Conservation (phyloP, 257 asterid species). For the Marsdenia floribunda region DNA sequence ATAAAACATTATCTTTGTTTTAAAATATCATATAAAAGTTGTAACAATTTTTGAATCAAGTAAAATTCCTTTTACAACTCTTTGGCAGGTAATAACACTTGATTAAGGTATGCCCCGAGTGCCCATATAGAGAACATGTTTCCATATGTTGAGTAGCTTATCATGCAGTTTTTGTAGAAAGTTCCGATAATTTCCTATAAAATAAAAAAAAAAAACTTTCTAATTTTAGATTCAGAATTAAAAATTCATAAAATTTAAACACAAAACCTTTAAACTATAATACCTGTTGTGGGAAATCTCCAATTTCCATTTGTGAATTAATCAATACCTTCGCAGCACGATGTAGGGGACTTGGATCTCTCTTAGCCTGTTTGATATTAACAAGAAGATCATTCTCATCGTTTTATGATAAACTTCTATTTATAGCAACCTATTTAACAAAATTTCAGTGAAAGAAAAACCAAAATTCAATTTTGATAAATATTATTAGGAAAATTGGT, state of each 20-base stretch:
- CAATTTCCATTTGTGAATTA: slow-evolving; percentile 60
- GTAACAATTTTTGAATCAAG: too few species aligned
- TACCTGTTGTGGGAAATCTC: slow-evolving; percentile 88
- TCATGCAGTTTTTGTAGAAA: slow-evolving; percentile 62
- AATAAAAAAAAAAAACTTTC: too few species aligned
- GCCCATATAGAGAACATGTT: slow-evolving; percentile 50
- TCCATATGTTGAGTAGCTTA: slow-evolving; percentile 62
- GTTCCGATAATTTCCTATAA: slow-evolving; percentile 64
- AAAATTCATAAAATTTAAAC: not conserved
- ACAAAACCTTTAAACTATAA: not conserved
- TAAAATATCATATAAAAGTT: too few species aligned
- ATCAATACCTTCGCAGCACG: slow-evolving; percentile 54
- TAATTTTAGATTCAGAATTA: not conserved
- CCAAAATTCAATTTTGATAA: too few species aligned
- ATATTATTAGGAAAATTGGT: too few species aligned
- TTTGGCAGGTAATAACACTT: slow-evolving; percentile 25
- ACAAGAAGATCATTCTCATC: not conserved
- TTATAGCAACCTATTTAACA: too few species aligned
- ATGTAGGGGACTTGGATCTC: slow-evolving; percentile 56
- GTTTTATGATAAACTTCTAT: too few species aligned
- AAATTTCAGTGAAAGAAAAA: too few species aligned
- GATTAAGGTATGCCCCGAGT: slow-evolving; percentile 62
- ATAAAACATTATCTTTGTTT: too few species aligned
- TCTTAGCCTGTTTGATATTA: slow-evolving; percentile 30
- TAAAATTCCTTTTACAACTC: not conserved